Evolutionary conservation across 1,139 yeast genomes (phyloP), one percentile per base, ranked within the genome.

Genomic region (Candida albicans): DNA sequence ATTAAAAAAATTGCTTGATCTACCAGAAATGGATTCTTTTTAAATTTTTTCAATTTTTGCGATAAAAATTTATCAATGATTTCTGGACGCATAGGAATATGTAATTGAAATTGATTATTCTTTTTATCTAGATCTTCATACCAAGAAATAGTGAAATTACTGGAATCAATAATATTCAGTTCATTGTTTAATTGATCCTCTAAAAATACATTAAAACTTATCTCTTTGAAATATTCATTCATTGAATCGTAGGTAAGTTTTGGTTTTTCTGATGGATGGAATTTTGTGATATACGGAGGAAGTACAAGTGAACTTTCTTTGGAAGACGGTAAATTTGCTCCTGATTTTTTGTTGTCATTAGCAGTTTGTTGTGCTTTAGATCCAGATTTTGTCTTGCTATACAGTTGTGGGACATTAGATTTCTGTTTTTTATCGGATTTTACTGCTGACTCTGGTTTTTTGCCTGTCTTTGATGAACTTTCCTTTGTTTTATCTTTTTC

Each of bases 171-270:
- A 35, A 54, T 56, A 27, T 59, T 54, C 39, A 56, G 57, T 33
- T 59, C 54, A 33, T 76, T 70, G 39, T 81, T 70, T 35, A 79
- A 68, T 30, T 72, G 70, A 52, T 83, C 87, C 57, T 84, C 91
- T 41, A 81, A 65, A 48, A 81, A 82, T 44, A 84, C 62, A 45
- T 82, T 82, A 58, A 75, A 77, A 47, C 85, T 75, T 68, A 82
- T 76, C 52, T 81, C 83, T 50, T 75, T 65, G 54, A 73, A 78
- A 55, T 84, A 84, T n/a, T 73, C 67, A 6, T 68, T 63, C 52
- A 83, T 54, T 27, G 73, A 63, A 12, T 76, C 76, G 52, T 78
- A 83, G 1, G 69, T 62, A 32, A 81, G 61, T 45, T 68, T 69
- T 6, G 83, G 78, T 32, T 55, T 55, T 3, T 56, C 38, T 0